Evolutionary conservation across 1,139 yeast genomes (phyloP), one percentile per base, ranked within the genome.

Genomic region (Taphrina pruni): DNA sequence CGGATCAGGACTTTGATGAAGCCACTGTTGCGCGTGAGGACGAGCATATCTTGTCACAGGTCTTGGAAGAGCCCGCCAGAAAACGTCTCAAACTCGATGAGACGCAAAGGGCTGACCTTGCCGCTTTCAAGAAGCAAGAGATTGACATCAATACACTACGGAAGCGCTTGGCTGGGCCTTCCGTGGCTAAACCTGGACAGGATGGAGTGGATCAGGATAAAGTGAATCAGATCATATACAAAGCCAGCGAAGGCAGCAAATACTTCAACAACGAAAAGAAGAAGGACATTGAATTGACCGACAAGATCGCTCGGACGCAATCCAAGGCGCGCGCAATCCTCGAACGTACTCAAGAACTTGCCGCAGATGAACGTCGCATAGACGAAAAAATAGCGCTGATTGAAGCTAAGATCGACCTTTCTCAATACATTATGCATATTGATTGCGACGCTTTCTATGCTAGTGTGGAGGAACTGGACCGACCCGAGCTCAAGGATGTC

Each of bases 361-460:
- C 51, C 1, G 70, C 68, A 2, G 73, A 75, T 7, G 68, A 68
- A 20, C 60, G 61, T n/a, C 61, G 64, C 20, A 69, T 67, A 9
- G 70, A 71, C 17, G 51, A 62, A 6, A 38, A 60, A 46, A 65
- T 74, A 8, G 57, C 67, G 11, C 56, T 48, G 12, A 52, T 70
- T 41, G 73, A 72, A 51, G 46, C 66, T 7, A 48, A 66, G 11
- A 71, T 73, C 9, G 73, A 74, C 43, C 68, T 74, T 17, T 57
- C 73, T 14, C 77, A 78, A 60, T 77, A 81, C 0, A 85, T 89
- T 26, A 79, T 89, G 55, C 96, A 90, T 76, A 81, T 89, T 57
- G 96, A 90, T 77, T 90, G 90, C 76, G 96, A 90, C 75, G 89
- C 94, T 74, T 90, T 90, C 75, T 90, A 89, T 77, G 95, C 90